Evolutionary conservation across 2,329 filamentous ascomycete genomes (phyloP).

Genomic region (Arthrobotrys iridis): DNA sequence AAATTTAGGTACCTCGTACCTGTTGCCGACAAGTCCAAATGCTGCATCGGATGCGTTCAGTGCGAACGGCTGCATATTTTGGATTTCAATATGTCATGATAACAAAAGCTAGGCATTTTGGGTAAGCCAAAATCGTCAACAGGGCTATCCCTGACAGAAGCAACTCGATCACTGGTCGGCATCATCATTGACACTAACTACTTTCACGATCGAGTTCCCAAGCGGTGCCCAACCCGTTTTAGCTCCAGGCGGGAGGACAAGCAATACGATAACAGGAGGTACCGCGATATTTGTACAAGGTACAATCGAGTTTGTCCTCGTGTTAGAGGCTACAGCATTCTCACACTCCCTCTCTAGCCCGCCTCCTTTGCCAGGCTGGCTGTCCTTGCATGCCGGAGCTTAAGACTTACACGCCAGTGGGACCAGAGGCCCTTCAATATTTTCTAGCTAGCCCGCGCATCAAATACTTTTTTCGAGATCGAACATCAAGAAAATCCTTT

Average conservation of each 20-base stretch:
- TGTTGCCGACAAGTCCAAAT: slow-evolving; percentile 5
- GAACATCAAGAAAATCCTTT: slow-evolving; percentile 15
- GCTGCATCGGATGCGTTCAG: slow-evolving; percentile 30
- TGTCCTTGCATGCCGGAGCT: slow-evolving; percentile 38
- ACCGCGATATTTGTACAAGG: slow-evolving; percentile 54
- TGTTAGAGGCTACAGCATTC: slow-evolving; percentile 16
- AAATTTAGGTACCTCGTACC: slow-evolving; percentile 45
- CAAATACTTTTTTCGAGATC: slow-evolving; percentile 21
- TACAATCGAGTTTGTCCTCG: slow-evolving; percentile 46
- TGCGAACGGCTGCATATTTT: slow-evolving; percentile 8
- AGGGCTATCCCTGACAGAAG: slow-evolving; percentile 33
- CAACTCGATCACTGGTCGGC: slow-evolving; percentile 31
- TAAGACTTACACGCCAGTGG: slow-evolving; percentile 1
- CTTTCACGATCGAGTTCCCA: slow-evolving; percentile 27
- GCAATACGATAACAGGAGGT: slow-evolving; percentile 50
- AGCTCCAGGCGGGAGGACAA: slow-evolving; percentile 18
- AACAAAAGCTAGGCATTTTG: slow-evolving; percentile 10
- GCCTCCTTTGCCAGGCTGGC: slow-evolving; percentile 50
- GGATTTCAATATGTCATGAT: slow-evolving; percentile 36
- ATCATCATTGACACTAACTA: slow-evolving; percentile 33
- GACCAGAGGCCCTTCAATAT: slow-evolving; percentile 2
- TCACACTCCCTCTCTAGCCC: neutral
- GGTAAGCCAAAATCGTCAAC: slow-evolving; percentile 10
- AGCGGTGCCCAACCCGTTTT: slow-evolving; percentile 15
- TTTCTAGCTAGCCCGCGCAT: slow-evolving; percentile 13